Percentiles rank a stretch among this genome's conserved stretches.
These are phyloP conservation scores for Sporothrix luriei DNA, from an alignment of 2,329 filamentous ascomycete genomes.

Conservation along the genomic window DNA sequence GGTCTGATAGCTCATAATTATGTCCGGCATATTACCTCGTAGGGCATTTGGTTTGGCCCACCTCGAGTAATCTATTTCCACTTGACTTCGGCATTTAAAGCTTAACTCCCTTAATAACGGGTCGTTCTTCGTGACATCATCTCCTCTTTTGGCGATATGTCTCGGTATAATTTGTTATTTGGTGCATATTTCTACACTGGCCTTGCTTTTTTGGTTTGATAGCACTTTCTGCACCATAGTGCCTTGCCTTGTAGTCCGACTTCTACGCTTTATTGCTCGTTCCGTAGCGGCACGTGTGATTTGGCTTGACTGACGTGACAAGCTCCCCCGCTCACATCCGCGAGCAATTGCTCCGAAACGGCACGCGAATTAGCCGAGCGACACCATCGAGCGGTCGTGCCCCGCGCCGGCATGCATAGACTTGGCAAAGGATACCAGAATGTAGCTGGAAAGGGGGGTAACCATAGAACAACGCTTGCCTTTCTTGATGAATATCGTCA, in stretches of 20 bases:
- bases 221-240: neutral
- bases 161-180: neutral
- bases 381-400: neutral
- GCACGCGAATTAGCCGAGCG: slow-evolving; percentile 6
- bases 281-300: neutral
- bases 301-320: slow-evolving; percentile 2
- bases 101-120: slow-evolving; percentile 9
- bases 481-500: neutral
- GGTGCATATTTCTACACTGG: neutral
- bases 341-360: slow-evolving; percentile 4
- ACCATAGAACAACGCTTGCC: too few relatives aligned
- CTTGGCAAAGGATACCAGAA: too few relatives aligned
- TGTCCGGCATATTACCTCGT: too few relatives aligned
- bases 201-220: neutral
- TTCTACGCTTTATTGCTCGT: neutral
- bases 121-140: too few relatives aligned
- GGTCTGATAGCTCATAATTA: too few relatives aligned
- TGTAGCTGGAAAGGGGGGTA: too few relatives aligned
- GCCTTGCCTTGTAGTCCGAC: neutral
- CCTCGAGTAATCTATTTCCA: neutral
- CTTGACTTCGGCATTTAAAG: neutral
- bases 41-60: too few relatives aligned
- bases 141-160: neutral
- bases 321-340: neutral
- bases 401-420: slow-evolving; percentile 1